A percentile compares a stretch with the other conserved stretches of the same genome.
These are phyloP conservation scores for Rhodotorula sp. DNA, from an alignment of 1,284 basidiomycete genomes.

Conservation along the genomic window DNA sequence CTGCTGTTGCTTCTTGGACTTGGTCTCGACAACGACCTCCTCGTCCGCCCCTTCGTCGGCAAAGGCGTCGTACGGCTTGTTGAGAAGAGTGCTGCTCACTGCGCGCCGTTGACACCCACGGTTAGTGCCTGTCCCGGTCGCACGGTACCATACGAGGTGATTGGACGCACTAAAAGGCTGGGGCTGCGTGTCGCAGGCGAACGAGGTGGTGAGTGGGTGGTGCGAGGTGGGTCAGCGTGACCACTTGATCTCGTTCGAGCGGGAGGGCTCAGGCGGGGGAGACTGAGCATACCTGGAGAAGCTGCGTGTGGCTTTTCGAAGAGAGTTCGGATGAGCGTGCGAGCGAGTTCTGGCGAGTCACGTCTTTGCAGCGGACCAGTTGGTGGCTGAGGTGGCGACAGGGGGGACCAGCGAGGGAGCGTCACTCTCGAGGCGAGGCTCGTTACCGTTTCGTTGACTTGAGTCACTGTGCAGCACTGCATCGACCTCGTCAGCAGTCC, in stretches of 20 bases:
- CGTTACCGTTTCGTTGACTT: too few relatives aligned
- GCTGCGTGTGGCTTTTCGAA: too few relatives aligned
- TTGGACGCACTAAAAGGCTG: constrained; percentile 12
- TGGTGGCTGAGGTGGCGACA: too few relatives aligned
- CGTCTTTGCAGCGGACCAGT: background rate
- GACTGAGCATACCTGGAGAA: background rate
- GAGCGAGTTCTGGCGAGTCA: background rate
- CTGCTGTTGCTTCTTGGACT: constrained; percentile 24
- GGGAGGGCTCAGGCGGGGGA: too few relatives aligned
- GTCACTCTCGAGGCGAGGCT: too few relatives aligned
- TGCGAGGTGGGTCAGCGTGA: background rate
- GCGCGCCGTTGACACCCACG: background rate
- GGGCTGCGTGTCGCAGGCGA: background rate
- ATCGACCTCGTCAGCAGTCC: too few relatives aligned
- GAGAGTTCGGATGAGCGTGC: background rate
- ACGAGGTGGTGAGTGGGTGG: background rate
- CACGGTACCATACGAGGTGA: background rate
- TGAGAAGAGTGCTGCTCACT: constrained; percentile 39
- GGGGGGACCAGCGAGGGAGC: too few relatives aligned
- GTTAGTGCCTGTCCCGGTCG: background rate
- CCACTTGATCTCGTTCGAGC: background rate
- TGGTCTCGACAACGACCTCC: constrained; percentile 25
- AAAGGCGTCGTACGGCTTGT: constrained; percentile 45
- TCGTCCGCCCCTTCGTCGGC: constrained; percentile 40
- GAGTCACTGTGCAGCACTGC: too few relatives aligned